phyloP scores from a whole-genome alignment of 2,329 filamentous ascomycete genomes.

The Hypomyces perniciosus region DNA sequence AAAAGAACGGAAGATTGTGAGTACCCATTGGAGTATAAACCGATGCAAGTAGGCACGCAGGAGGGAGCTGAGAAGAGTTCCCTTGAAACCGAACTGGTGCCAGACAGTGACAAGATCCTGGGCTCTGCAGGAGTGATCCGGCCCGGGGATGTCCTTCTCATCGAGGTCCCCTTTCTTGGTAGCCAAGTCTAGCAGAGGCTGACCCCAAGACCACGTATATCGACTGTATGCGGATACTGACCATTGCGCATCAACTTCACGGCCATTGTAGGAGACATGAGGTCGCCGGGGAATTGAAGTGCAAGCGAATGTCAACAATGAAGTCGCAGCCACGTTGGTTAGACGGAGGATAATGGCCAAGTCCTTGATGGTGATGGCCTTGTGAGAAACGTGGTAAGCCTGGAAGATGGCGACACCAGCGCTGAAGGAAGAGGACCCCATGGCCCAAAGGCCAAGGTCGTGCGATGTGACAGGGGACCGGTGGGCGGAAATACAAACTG shows the following conservation, averaged over 20 bases:
- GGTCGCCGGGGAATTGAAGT: constrained; percentile 61
- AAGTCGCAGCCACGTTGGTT: constrained; percentile 38
- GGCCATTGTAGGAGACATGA: constrained; percentile 54
- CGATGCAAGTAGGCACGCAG: constrained; percentile 49
- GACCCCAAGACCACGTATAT: constrained; percentile 62
- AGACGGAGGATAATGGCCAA: constrained; percentile 41
- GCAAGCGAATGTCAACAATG: constrained; percentile 43
- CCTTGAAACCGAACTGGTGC: constrained; percentile 39
- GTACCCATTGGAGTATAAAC: constrained; percentile 52
- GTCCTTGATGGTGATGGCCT: constrained; percentile 28
- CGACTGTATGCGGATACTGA: constrained; percentile 55
- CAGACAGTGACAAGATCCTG: constrained; percentile 45
- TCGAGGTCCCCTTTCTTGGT: constrained; percentile 54
- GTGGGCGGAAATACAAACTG: constrained; percentile 41
- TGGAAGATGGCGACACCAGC: constrained; percentile 40
- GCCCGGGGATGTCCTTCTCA: constrained; percentile 54
- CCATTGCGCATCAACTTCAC: constrained; percentile 56
- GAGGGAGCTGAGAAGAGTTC: constrained; percentile 55
- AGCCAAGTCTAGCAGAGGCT: constrained; percentile 48
- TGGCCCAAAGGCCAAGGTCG: constrained; percentile 46
- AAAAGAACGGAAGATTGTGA: constrained; percentile 49
- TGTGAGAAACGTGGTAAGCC: constrained; percentile 31
- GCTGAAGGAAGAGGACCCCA: constrained; percentile 42
- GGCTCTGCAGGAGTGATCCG: constrained; percentile 50
- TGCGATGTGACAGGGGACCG: constrained; percentile 48